Evolutionary conservation across 768 basidiomycete genomes (phyloP), one percentile per base, ranked within the genome.

Genomic region (Phanerodontia chrysosporium): DNA sequence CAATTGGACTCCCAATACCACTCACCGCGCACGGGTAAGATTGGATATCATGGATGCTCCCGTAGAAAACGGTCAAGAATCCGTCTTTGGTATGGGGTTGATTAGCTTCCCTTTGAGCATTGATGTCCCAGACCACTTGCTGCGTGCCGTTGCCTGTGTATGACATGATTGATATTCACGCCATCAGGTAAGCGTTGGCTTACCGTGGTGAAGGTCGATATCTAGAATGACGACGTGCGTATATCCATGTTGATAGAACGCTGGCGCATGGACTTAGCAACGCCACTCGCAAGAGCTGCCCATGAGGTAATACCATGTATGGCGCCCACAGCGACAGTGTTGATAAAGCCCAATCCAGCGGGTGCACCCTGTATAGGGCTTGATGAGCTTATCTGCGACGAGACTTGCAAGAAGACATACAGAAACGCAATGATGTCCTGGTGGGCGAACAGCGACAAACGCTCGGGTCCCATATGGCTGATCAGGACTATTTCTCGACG

Each of bases 371-470:
- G 27, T 1, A 18, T 8, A 29, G 8, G 8, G n/a, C n/a, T n/a
- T n/a, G n/a, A n/a, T n/a, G n/a, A n/a, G n/a, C 36, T 39, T 39
- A 18, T 39, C 36, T 10, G n/a, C n/a, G n/a, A n/a, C n/a, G n/a
- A n/a, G n/a, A n/a, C n/a, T n/a, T 35, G 13, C 6, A 13, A 35
- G 13, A 13, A 35, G 32, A 58, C 49, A n/a, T 49, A 67, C 68
- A 58, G 94, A 92, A 1, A 90, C 90, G 66, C 95, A 96, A 65
- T 97, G 95, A 76, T 97, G 95, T 1, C 96, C 95, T 0, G 95
- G 95, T 0, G 95, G 95, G 48, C 95, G 75, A 24, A 97, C 80
- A 0, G 84, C 87, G 8, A 92, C 92, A 70, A 97, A 97, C 0
- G 90, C 91, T 9, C 74, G 66, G 0, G 46, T 63, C 22, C 18